Conservation (phyloP, 345 rosid species). For the Syzygium aromaticum region DNA sequence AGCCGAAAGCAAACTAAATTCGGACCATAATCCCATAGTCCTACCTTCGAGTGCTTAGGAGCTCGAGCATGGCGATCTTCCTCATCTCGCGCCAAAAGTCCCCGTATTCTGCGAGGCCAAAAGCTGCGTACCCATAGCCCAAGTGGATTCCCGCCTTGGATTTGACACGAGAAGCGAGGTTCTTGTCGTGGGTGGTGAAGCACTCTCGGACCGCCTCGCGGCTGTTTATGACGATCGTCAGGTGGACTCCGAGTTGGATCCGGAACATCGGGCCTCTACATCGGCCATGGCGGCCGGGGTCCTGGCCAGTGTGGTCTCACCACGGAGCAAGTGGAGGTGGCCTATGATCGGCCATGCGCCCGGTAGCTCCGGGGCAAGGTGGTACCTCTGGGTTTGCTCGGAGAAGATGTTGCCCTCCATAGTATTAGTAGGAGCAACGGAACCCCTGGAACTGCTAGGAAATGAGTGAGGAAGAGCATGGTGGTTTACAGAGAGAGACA, state of each 20-base stretch:
- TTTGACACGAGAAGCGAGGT: constrained; percentile 38
- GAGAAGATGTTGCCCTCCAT: neutral
- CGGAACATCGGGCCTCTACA: constrained; percentile 39
- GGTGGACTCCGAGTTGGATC: constrained; percentile 34
- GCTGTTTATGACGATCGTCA: constrained; percentile 28
- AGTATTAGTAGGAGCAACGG: neutral
- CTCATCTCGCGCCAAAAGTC: constrained; percentile 57
- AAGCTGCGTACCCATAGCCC: constrained; percentile 43
- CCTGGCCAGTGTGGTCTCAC: constrained; percentile 19
- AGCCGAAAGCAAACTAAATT: neutral
- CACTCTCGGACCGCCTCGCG: constrained; percentile 34
- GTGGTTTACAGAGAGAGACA: neutral
- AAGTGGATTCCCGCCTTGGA: constrained; percentile 37
- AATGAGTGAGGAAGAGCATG: neutral
- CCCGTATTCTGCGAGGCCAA: constrained; percentile 51
- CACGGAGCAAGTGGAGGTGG: constrained; percentile 46
- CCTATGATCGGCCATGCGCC: constrained; percentile 60
- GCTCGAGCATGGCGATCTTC: constrained; percentile 39
- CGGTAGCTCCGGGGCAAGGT: constrained; percentile 26
- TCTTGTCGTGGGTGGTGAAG: constrained; percentile 43
- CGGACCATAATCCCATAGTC: constrained; percentile 3
- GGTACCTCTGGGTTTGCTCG: neutral
- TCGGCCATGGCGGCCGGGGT: constrained; percentile 40
- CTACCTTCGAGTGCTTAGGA: constrained; percentile 42
- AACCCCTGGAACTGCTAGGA: neutral